Conservation (phyloP, 2,329 filamentous ascomycete genomes). For the Colletotrichum godetiae region DNA sequence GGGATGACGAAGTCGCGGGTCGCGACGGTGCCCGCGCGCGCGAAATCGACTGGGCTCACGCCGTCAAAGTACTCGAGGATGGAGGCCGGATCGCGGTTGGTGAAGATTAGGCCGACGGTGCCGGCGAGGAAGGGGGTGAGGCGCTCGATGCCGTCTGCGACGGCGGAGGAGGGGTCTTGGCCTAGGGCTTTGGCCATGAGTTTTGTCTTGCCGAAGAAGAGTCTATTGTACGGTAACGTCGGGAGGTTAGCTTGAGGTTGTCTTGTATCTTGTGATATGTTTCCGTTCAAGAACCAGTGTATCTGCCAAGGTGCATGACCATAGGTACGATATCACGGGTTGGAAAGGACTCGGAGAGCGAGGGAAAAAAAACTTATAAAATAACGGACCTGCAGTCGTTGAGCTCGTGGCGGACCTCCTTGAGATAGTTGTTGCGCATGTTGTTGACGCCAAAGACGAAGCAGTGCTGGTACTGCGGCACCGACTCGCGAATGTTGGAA, state of each 20-base stretch:
- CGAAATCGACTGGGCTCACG: constrained; percentile 86
- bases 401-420: constrained; percentile 88
- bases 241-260: neutral
- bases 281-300: neutral
- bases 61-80: constrained; percentile 79
- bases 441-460: constrained; percentile 96
- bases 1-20: constrained; percentile 84
- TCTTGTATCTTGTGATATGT: neutral
- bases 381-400: constrained; percentile 79
- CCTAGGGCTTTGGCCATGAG: constrained; percentile 98
- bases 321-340: neutral
- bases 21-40: constrained; percentile 84
- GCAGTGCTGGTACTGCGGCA: constrained; percentile 88
- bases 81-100: constrained; percentile 76
- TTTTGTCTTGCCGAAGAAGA: constrained; percentile 99
- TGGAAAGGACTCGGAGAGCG: neutral
- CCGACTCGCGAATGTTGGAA: constrained; percentile 85
- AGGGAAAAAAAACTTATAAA: neutral
- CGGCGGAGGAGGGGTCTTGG: constrained; percentile 79
- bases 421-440: constrained; percentile 97
- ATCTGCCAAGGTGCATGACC: neutral
- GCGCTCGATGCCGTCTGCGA: constrained; percentile 80
- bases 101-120: constrained; percentile 91
- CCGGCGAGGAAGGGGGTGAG: constrained; percentile 79
- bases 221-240: constrained; percentile 57